Base-by-base conservation (phyloP, 2,329 filamentous ascomycete genomes). In the Alternaria triticina region DNA sequence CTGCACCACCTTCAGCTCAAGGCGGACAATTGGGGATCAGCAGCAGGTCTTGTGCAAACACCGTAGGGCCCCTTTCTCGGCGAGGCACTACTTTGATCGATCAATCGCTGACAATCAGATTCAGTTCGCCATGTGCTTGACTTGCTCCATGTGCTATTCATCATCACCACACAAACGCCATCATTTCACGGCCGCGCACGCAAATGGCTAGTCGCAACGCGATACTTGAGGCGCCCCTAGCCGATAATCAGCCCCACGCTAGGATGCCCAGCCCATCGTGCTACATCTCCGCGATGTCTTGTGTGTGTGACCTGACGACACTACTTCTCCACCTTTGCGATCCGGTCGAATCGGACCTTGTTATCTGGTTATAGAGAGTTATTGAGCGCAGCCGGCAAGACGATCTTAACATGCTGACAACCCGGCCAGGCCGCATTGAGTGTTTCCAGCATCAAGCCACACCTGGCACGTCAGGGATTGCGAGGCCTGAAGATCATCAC, bases 371-470 rank as follows among this genome's bases (percentile, higher is more conserved):
- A 46, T 63, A 63, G 61, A 62, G 56, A 57, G 61, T 60, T 55
- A 52, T 55, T 40, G 50, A 46, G 45, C 13, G 50, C 45, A 55
- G 40, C 30, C 50, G 28, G 27, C 45, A 43, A 57, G 61, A n/a
- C 58, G 44, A 62, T 54, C 67, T 63, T 62, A 54, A 59, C 60
- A 59, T 47, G 50, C 49, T 36, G 55, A 54, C 65, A 64, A 64
- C 62, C 62, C 64, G 60, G 40, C 67, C 59, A 45, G 54, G 67
- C 66, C 59, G 65, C 62, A 65, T 71, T 67, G 67, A 74, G 72
- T 65, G 64, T 76, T 72, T 72, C 65, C 66, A 68, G 69, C 68
- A 71, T 66, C 68, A 74, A 74, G 74, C 73, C 73, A 74, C 72
- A 52, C 20, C 49, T 36, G 30, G 49, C 49, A 68, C 61, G 66